These are phyloP conservation scores for Melocanna baccifera DNA, from an alignment of 176 grass and related monocot species.

Conservation along the genomic window DNA sequence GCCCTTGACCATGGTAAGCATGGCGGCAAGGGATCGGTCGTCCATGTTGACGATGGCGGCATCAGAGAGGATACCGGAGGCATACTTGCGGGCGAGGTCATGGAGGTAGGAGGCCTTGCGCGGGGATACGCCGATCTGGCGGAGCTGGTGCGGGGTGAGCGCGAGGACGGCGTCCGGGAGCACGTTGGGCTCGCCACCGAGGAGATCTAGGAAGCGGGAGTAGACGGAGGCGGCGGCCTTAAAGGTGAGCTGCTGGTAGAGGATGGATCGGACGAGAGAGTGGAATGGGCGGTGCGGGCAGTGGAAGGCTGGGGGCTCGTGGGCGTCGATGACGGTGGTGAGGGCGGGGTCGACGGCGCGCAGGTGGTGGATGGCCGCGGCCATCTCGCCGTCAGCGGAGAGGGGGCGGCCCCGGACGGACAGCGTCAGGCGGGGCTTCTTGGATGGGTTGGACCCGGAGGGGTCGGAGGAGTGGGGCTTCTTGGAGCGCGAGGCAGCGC, in stretches of 20 bases:
- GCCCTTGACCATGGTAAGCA: conserved; percentile 98
- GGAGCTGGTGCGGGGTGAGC: conserved; percentile 73
- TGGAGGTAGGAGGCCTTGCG: conserved; percentile 93
- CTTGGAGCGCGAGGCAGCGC: conserved; percentile 23
- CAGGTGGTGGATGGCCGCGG: conserved; percentile 58
- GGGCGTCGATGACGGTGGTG: conserved; percentile 65
- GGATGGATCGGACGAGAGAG: conserved; percentile 83
- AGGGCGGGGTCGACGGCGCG: conserved; percentile 54
- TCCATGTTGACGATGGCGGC: conserved; percentile 72
- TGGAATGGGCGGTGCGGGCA: conserved; percentile 86
- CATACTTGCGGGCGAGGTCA: conserved; percentile 85
- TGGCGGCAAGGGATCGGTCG: conserved; percentile 84
- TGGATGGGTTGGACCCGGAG: conserved; percentile 3
- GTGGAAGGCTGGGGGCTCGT: conserved; percentile 75
- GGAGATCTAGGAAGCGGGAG: conserved; percentile 65
- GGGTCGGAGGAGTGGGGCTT: conserved; percentile 1
- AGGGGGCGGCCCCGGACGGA: conserved; percentile 50
- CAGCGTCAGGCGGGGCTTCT: conserved; percentile 41
- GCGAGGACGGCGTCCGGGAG: conserved; percentile 77
- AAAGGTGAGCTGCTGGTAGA: conserved; percentile 94
- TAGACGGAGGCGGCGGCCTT: conserved; percentile 95
- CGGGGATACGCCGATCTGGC: conserved; percentile 91
- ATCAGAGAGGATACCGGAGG: conserved; percentile 76
- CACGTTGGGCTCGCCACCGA: conserved; percentile 72
- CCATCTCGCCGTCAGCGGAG: conserved; percentile 62